phyloP scores from a whole-genome alignment of 176 grass and related monocot species.

The Oryza australiensis region DNA sequence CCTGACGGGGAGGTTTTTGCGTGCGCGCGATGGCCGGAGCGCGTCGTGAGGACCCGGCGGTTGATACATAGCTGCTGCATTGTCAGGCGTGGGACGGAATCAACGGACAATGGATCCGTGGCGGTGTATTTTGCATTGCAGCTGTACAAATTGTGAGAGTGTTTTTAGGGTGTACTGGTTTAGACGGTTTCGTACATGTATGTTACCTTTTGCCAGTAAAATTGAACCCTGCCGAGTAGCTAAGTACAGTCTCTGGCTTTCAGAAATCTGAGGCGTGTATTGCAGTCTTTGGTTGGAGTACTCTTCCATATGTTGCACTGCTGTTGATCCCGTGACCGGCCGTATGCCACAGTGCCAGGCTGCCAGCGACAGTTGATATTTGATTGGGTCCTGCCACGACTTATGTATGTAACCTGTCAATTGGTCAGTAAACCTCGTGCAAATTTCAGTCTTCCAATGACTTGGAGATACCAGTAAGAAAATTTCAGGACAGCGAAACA shows the following conservation, averaged over 20 bases:
- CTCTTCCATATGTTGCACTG: background rate
- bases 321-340: background rate
- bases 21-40: background rate
- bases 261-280: background rate
- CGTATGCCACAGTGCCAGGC: background rate
- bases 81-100: background rate
- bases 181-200: too few relatives aligned
- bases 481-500: background rate
- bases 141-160: too few relatives aligned
- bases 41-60: background rate
- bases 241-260: background rate
- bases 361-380: background rate
- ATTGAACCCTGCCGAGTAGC: too few relatives aligned
- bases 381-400: background rate
- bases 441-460: background rate
- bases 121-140: background rate
- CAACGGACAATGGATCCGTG: background rate
- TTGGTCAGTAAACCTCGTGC: background rate
- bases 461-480: background rate
- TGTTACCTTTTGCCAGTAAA: too few relatives aligned
- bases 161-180: too few relatives aligned
- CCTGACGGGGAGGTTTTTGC: background rate
- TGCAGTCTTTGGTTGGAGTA: background rate
- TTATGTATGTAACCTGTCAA: background rate
- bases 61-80: background rate